phyloP scores from a whole-genome alignment of 177 flowering plant species.

The Tripterygium wilfordii region DNA sequence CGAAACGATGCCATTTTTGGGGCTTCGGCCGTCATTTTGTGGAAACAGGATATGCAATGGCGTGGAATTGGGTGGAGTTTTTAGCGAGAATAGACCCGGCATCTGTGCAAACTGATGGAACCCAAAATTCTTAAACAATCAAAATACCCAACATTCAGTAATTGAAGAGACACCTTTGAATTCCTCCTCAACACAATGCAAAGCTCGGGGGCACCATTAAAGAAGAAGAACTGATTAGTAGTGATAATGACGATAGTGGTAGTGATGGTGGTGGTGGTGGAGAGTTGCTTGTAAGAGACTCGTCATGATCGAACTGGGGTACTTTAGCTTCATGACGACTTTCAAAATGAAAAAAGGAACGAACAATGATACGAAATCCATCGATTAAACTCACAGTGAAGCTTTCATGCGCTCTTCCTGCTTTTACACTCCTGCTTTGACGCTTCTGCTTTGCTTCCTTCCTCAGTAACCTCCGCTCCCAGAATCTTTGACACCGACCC shows the following conservation, averaged over 20 bases:
- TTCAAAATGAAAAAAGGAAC: conserved; percentile 22
- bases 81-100: conserved; percentile 18
- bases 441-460: not conserved
- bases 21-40: conserved; percentile 1
- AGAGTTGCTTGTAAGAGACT: conserved; percentile 20
- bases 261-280: conserved; percentile 8
- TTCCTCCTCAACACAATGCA: not conserved
- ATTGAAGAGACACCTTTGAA: not conserved
- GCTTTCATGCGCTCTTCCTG: not conserved
- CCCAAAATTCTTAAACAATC: too few relatives aligned
- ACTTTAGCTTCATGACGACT: conserved; percentile 16
- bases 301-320: conserved; percentile 16
- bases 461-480: not conserved
- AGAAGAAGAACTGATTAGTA: not conserved
- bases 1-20: conserved; percentile 1
- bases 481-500: too few relatives aligned
- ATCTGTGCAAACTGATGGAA: conserved; percentile 7
- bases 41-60: conserved; percentile 7
- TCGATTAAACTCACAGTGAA: not conserved
- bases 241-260: not conserved
- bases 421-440: not conserved
- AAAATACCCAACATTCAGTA: too few relatives aligned
- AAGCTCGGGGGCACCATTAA: not conserved
- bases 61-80: conserved; percentile 15
- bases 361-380: conserved; percentile 24